A percentile compares a stretch with the other conserved stretches of the same genome.
These are phyloP conservation scores for Saccharomyces uvarum DNA, from an alignment of 1,139 yeast genomes.

Conservation along the genomic window DNA sequence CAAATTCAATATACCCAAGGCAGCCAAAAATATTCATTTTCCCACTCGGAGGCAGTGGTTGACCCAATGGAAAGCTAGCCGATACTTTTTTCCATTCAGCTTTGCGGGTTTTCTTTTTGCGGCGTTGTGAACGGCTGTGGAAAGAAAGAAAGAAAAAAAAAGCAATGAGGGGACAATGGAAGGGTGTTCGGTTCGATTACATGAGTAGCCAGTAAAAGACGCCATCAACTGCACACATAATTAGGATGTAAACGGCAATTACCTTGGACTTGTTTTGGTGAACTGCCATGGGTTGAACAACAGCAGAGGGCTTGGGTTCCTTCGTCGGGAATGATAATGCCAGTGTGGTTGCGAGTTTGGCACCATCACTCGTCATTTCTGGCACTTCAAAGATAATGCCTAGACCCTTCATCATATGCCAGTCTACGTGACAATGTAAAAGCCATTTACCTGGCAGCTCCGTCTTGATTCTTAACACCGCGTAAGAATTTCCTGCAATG, in stretches of 20 bases:
- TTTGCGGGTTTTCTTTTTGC: constrained; percentile 3
- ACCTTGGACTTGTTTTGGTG: constrained; percentile 7
- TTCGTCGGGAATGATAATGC: not conserved
- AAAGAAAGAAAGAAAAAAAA: not conserved
- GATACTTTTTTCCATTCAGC: not conserved
- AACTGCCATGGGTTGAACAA: not conserved
- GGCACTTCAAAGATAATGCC: constrained; percentile 44
- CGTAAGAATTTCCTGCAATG: constrained; percentile 53
- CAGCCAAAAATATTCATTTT: not conserved
- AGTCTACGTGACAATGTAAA: constrained; percentile 74
- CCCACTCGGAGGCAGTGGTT: not conserved
- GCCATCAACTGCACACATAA: constrained; percentile 13
- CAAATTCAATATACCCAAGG: not conserved
- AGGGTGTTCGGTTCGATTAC: constrained; percentile 3
- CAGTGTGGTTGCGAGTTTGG: not conserved
- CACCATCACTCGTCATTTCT: constrained; percentile 19
- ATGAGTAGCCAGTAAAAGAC: constrained; percentile 9
- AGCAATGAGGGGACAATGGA: not conserved
- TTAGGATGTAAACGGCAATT: constrained; percentile 10
- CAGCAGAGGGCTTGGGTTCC: not conserved
- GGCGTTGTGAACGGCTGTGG: constrained; percentile 3
- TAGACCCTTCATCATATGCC: constrained; percentile 69
- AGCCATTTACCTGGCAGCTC: constrained; percentile 76
- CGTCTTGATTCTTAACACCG: constrained; percentile 50
- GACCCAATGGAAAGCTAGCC: constrained; percentile 1